These are phyloP conservation scores for Ascochyta lentis DNA, from an alignment of 2,329 filamentous ascomycete genomes.

Conservation along the genomic window DNA sequence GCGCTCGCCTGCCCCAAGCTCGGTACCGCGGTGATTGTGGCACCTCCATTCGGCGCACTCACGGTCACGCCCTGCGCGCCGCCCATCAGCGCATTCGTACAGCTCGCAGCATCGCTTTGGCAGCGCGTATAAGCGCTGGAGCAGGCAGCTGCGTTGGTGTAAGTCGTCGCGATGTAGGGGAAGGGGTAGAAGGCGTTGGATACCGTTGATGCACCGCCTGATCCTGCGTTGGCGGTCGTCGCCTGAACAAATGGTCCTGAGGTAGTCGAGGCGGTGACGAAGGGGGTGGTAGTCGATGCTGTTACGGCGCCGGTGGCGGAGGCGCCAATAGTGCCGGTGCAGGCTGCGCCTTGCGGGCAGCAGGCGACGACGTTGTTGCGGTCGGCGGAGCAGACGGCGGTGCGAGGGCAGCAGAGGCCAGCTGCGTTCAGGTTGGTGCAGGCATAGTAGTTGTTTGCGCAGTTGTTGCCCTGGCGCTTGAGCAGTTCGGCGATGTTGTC, in stretches of 20 bases:
- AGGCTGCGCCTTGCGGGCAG: conserved; percentile 64
- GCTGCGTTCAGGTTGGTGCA: conserved; percentile 61
- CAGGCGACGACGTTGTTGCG: conserved; percentile 65
- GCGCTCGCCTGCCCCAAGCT: conserved; percentile 39
- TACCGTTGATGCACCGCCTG: conserved; percentile 48
- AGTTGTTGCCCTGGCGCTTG: conserved; percentile 51
- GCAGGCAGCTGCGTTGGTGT: conserved; percentile 59
- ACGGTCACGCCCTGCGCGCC: conserved; percentile 60
- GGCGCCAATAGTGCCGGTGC: conserved; percentile 61
- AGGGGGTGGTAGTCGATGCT: conserved; percentile 26
- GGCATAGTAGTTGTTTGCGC: conserved; percentile 59
- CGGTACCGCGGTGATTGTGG: conserved; percentile 56
- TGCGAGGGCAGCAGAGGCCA: conserved; percentile 62
- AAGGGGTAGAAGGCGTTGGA: conserved; percentile 60
- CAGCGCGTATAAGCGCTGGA: conserved; percentile 62
- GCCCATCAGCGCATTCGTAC: conserved; percentile 54
- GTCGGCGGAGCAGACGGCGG: conserved; percentile 63
- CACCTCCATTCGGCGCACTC: conserved; percentile 56
- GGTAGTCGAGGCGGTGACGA: conserved; percentile 29
- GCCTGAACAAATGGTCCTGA: conserved; percentile 33
- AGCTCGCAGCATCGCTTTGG: conserved; percentile 53
- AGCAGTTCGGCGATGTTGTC: conserved; percentile 35
- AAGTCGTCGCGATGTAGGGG: conserved; percentile 60
- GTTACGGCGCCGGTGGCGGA: conserved; percentile 7
- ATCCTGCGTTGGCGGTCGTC: conserved; percentile 17